Evolutionary conservation across 208 protist genomes (phyloP).

Genomic region (Porcisia deanei): DNA sequence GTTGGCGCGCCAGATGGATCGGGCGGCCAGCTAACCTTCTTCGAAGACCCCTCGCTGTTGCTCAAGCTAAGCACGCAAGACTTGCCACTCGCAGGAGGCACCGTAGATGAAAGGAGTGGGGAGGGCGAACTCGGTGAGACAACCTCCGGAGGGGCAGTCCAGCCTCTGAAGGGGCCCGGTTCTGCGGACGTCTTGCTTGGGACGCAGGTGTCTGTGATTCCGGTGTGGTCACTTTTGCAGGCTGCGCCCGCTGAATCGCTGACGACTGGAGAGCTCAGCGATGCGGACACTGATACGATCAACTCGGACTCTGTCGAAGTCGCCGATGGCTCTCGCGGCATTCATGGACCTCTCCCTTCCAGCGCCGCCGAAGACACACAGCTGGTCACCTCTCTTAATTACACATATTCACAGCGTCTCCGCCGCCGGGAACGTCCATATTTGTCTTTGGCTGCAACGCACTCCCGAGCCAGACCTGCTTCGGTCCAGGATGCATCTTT

Average conservation of each 20-base stretch:
- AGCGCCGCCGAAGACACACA: constrained; percentile 19
- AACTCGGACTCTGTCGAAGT: constrained; percentile 1
- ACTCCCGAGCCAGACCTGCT: background rate
- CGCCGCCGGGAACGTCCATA: background rate
- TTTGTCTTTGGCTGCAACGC: background rate
- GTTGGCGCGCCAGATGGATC: constrained; percentile 13
- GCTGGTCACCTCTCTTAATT: constrained; percentile 26
- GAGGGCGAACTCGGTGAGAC: background rate
- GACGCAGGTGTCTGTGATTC: constrained; percentile 20
- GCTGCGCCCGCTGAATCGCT: constrained; percentile 9
- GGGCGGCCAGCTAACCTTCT: constrained; percentile 12
- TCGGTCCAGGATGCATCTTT: background rate
- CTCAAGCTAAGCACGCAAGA: constrained; percentile 2
- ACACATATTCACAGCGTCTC: constrained; percentile 5
- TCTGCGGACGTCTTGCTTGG: background rate
- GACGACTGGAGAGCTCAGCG: background rate
- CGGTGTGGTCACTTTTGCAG: constrained; percentile 26
- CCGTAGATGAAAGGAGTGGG: background rate
- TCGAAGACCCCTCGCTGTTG: constrained; percentile 29
- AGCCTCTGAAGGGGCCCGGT: background rate
- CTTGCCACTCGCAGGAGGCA: background rate
- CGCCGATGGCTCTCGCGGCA: background rate
- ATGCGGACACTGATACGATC: constrained; percentile 2
- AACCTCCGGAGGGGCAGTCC: background rate
- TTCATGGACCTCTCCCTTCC: background rate